Evolutionary conservation across 2,329 filamentous ascomycete species (phyloP), one percentile per base, ranked within the genome.

Genomic region (Incumbomyces lentus): DNA sequence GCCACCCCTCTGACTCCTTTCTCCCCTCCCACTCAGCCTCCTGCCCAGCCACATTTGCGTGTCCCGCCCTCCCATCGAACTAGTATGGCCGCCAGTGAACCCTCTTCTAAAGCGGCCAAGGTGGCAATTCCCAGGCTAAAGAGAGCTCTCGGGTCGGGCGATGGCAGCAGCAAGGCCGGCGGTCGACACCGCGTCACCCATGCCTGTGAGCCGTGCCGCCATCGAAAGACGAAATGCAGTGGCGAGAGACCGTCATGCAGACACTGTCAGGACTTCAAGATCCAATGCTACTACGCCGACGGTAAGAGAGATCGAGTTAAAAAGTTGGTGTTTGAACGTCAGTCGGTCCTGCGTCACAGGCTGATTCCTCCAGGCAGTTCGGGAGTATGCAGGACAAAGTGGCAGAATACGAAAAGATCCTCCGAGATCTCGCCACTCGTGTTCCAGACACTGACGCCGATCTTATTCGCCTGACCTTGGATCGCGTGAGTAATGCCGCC

Each of bases 171-270:
- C 16, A 48, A 49, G 39, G 34, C 46, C 1, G 22, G 22, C 22
- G 52, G 53, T 14, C 43, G 54, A 47, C 52, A 58, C 38, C 50
- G 60, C 17, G 58, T 60, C 47, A 59, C 52, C 30, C 60, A 60
- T 41, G 66, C 67, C 12, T 69, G 67, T 40, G 64, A 68, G 53
- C 62, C 65, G 16, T 69, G 67, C 48, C 59, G 64, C 12, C 59
- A 60, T 39, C 57, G 65, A 14, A 69, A 69, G 52, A 67, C 61
- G n/a, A 69, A 68, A 55, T 69, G 67, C 51, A 65, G 62, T 47
- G 67, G 67, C 8, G 64, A 67, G 47, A 61, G 60, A 11, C 67
- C 67, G 2, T 52, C 60, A 30, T 69, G 67, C 47, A 54, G 60
- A 39, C 64, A 68, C 48, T 69, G 67, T 41, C 58, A 60, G 45